Evolutionary conservation across 768 basidiomycete genomes (phyloP), one percentile per base, ranked within the genome.

Genomic region (Cyclocybe cylindracea): DNA sequence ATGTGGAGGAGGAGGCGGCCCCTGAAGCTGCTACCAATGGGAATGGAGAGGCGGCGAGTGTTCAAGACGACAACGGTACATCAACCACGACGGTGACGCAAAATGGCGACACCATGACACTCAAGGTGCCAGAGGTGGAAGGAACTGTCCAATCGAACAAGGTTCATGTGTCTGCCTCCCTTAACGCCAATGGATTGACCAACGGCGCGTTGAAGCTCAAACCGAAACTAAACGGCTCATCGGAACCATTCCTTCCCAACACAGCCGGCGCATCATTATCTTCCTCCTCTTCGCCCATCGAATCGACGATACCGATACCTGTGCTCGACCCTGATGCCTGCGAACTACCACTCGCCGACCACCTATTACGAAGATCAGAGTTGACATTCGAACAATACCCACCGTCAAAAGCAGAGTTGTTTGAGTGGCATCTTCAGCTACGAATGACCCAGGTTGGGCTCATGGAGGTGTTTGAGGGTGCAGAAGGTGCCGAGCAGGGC

Each of bases 371-470:
- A n/a, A 2, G 7, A 2, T 53, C 41, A 7, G 31, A 65, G 5
- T 29, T 60, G 34, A 60, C 65, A 7, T 56, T 68, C 14, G 66
- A 67, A 34, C 55, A 60, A 5, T 62, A 62, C 38, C 65, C 66
- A 7, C 75, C 82, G 0, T 80, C 83, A 2, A 70, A 75, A 6
- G 73, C 77, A 16, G 85, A 90, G 36, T 61, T 77, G 9, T 89
- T 97, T 56, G 90, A 90, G 61, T 78, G 87, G 47, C 86, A 89
- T 14, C 71, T 97, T 40, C 89, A 97, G 67, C 68, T 98, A 32
- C 78, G 94, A 31, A 90, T 96, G 80, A 90, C 94, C 0, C 86
- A 91, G 62, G 84, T 88, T 43, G 83, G 86, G 5, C 71, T 98
- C 44, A 78, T 80, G 13, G 97, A 98, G 69, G 80, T 86, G 34